Conservation (phyloP, 2,329 filamentous ascomycete genomes). For the Thelonectria discophora region DNA sequence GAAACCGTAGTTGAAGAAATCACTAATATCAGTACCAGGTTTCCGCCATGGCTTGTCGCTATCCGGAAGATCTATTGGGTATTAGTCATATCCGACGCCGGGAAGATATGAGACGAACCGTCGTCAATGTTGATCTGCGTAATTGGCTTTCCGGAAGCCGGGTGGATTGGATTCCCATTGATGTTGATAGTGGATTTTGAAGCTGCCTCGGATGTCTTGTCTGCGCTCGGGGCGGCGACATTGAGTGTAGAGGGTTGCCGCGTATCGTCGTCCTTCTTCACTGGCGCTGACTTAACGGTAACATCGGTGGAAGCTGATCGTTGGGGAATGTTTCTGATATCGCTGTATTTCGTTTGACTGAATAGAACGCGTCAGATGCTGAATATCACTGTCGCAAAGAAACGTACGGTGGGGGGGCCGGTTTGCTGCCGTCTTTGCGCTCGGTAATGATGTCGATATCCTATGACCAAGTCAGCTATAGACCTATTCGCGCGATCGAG, state of each 20-base stretch:
- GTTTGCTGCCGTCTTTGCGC: slow-evolving; percentile 70
- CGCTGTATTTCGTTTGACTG: slow-evolving; percentile 70
- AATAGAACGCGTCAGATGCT: slow-evolving; percentile 19
- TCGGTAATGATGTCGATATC: slow-evolving; percentile 76
- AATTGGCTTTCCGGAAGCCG: slow-evolving; percentile 81
- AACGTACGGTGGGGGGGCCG: slow-evolving; percentile 66
- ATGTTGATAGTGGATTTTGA: slow-evolving; percentile 86
- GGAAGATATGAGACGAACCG: slow-evolving; percentile 49
- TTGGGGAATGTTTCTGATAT: slow-evolving; percentile 72
- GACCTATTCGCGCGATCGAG: not conserved
- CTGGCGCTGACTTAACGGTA: slow-evolving; percentile 54
- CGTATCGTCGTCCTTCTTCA: slow-evolving; percentile 57
- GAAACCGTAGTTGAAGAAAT: slow-evolving; percentile 99
- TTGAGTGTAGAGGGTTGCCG: slow-evolving; percentile 44
- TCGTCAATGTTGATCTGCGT: slow-evolving; percentile 79
- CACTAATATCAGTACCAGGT: slow-evolving; percentile 91
- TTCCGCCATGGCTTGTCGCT: slow-evolving; percentile 96
- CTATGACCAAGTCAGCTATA: slow-evolving; percentile 47
- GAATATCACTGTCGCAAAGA: slow-evolving; percentile 18
- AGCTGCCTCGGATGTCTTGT: slow-evolving; percentile 69
- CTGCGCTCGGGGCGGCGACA: slow-evolving; percentile 55
- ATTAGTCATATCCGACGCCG: slow-evolving; percentile 17
- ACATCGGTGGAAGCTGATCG: slow-evolving; percentile 63
- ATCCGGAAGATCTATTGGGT: slow-evolving; percentile 67
- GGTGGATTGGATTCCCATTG: slow-evolving; percentile 82